phyloP scores from a whole-genome alignment of 176 grass and related monocot species.

The Calamus simplicifolius region DNA sequence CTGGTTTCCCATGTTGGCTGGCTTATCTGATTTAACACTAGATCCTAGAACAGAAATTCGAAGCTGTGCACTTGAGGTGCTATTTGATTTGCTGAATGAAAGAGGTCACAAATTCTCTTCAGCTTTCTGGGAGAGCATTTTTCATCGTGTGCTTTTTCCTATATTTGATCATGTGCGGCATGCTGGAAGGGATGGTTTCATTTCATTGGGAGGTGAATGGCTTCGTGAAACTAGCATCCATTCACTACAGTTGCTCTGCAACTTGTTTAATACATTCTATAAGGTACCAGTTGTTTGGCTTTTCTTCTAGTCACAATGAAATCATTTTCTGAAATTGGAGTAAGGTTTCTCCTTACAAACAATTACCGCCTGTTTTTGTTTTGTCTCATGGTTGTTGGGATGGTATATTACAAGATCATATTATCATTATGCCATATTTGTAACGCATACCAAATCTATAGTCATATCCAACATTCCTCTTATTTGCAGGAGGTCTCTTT shows the following conservation, averaged over 20 bases:
- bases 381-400: no score
- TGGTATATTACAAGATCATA: no score
- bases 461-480: background rate
- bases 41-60: slow-evolving; percentile 93
- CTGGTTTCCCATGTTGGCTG: slow-evolving; percentile 99
- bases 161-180: slow-evolving; percentile 98
- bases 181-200: slow-evolving; percentile 84
- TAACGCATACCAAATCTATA: no score
- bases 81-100: slow-evolving; percentile 99
- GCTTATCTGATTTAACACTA: slow-evolving; percentile 94
- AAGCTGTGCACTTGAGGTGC: slow-evolving; percentile 90
- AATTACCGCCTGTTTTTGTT: no score
- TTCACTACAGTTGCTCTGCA: slow-evolving; percentile 96
- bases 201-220: slow-evolving; percentile 76
- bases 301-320: background rate
- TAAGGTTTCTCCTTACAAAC: no score
- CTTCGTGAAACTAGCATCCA: slow-evolving; percentile 97
- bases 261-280: slow-evolving; percentile 98
- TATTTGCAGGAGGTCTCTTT: slow-evolving; percentile 77
- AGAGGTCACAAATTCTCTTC: slow-evolving; percentile 98
- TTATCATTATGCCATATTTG: no score
- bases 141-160: slow-evolving; percentile 91
- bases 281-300: slow-evolving; percentile 40
- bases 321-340: no score
- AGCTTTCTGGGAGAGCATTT: slow-evolving; percentile 99